Percentiles rank a stretch among this genome's conserved stretches.
Conservation (phyloP, 1,284 basidiomycete genomes). For the Agaricales sp. region DNA sequence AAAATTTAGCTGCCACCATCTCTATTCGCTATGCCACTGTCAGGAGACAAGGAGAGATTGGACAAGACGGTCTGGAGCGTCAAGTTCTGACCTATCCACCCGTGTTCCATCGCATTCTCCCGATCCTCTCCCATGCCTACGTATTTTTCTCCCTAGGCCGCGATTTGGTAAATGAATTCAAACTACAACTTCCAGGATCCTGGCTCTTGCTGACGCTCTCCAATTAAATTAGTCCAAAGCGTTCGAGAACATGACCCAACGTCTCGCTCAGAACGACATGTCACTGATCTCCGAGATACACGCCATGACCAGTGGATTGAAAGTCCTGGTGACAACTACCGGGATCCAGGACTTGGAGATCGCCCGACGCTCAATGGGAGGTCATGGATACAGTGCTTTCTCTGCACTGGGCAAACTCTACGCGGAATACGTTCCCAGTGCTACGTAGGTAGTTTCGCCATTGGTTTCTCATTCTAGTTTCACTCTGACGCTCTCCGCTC, state of each 20-base stretch:
- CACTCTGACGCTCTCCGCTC: neutral
- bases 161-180: slow-evolving; percentile 33
- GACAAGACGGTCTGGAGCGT: slow-evolving; percentile 43
- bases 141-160: slow-evolving; percentile 63
- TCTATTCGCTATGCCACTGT: slow-evolving; percentile 68
- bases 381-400: slow-evolving; percentile 69
- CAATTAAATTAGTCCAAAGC: slow-evolving; percentile 27
- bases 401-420: slow-evolving; percentile 58
- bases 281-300: slow-evolving; percentile 62
- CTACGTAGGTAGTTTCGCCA: slow-evolving; percentile 36
- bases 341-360: slow-evolving; percentile 55
- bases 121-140: slow-evolving; percentile 58
- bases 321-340: slow-evolving; percentile 47
- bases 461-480: neutral
- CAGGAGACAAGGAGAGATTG: slow-evolving; percentile 54
- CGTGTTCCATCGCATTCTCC: slow-evolving; percentile 60
- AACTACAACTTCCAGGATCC: too few species aligned
- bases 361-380: slow-evolving; percentile 64
- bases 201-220: too few species aligned
- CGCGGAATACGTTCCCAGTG: slow-evolving; percentile 53
- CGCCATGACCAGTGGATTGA: slow-evolving; percentile 61
- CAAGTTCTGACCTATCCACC: slow-evolving; percentile 66
- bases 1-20: slow-evolving; percentile 51
- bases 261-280: slow-evolving; percentile 46
- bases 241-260: slow-evolving; percentile 38